Percentiles rank a stretch among this genome's conserved stretches.
Conservation (phyloP, 164 flowering plant genomes). For the Stephania yunnanensis region DNA sequence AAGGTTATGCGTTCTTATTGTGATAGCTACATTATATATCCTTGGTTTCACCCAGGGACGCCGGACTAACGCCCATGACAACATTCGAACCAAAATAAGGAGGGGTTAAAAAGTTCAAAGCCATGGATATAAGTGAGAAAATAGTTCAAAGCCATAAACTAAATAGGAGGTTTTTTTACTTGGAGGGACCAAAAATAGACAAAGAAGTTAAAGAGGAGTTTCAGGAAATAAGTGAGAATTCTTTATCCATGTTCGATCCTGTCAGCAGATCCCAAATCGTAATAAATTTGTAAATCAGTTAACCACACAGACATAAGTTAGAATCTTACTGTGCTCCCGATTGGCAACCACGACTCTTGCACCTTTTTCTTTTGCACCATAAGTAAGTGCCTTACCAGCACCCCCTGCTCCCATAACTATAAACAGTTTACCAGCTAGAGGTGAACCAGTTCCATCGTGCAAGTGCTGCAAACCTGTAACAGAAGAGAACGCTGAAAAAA, state of each 20-base stretch:
- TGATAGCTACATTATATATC: too few relatives aligned
- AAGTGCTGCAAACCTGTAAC: constrained; percentile 32
- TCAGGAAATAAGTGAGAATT: not conserved
- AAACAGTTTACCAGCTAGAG: constrained; percentile 71
- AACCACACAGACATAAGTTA: not conserved
- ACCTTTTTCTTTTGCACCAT: constrained; percentile 91
- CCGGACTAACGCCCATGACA: too few relatives aligned
- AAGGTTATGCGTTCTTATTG: too few relatives aligned
- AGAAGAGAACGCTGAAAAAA: not conserved
- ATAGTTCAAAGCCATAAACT: too few relatives aligned
- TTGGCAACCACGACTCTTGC: constrained; percentile 86
- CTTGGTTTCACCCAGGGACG: too few relatives aligned
- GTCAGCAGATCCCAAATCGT: not conserved
- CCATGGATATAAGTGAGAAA: too few relatives aligned
- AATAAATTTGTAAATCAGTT: not conserved
- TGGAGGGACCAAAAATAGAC: not conserved
- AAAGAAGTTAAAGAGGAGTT: not conserved
- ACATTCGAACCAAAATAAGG: too few relatives aligned
- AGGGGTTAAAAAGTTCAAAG: too few relatives aligned
- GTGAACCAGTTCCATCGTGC: constrained; percentile 38
- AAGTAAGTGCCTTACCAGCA: constrained; percentile 98
- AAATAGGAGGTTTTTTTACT: too few relatives aligned
- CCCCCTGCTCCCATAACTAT: constrained; percentile 99
- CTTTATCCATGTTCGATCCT: not conserved
- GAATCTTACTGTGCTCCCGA: constrained; percentile 65